Percentiles rank a stretch among this genome's conserved stretches.
phyloP scores from a whole-genome alignment of 1,284 basidiomycete genomes.

The Microbotryum silenes-acaulis region DNA sequence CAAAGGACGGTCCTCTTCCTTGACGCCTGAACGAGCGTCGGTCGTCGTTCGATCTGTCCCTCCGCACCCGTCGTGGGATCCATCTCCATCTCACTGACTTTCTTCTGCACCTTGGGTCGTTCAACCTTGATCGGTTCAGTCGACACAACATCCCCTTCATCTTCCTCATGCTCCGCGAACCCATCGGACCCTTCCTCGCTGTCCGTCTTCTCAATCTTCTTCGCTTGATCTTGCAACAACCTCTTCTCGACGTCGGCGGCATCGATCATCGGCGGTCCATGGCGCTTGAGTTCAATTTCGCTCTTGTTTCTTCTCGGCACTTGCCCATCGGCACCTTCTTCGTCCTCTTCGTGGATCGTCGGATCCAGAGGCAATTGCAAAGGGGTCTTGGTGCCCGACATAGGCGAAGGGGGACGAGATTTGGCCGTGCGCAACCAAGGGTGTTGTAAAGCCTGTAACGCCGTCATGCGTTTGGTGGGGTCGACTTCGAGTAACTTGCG shows the following conservation, averaged over 20 bases:
- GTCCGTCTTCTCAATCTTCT: no score
- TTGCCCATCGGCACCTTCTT: not conserved
- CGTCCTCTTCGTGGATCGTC: not conserved
- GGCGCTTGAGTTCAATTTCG: constrained; percentile 5
- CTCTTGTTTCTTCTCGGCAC: not conserved
- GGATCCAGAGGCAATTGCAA: not conserved
- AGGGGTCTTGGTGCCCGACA: not conserved
- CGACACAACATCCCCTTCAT: not conserved
- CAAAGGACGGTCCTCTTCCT: no score
- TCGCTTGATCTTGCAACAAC: not conserved
- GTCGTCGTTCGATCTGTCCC: no score
- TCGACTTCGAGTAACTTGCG: constrained; percentile 22
- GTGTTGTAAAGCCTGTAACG: constrained; percentile 29
- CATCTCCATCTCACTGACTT: no score
- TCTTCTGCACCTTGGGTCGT: no score
- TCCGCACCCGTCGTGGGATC: no score
- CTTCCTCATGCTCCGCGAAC: not conserved
- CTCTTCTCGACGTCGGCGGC: constrained; percentile 20
- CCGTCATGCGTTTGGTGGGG: constrained; percentile 27
- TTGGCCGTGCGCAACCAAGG: constrained; percentile 27
- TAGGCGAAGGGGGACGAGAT: constrained; percentile 23
- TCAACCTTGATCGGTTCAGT: not conserved
- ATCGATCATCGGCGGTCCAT: constrained; percentile 15
- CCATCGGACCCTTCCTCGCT: not conserved
- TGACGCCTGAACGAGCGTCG: no score